Base-by-base conservation (phyloP, 2,329 filamentous ascomycete genomes). In the Venturia oleaginea region DNA sequence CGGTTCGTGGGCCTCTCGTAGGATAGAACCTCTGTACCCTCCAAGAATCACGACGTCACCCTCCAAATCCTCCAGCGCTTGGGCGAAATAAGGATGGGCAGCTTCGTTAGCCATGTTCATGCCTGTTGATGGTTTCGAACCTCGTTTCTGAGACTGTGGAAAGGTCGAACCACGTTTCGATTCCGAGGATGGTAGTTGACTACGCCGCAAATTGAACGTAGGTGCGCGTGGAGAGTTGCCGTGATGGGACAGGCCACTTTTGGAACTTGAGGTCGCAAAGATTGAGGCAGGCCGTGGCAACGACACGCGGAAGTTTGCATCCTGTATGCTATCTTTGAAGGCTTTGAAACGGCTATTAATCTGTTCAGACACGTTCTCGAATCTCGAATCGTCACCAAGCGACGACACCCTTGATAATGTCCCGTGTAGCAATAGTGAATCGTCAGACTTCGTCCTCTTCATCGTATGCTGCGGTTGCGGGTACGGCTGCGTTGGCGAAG, bases 341-440 rank as follows among this genome's bases (percentile, higher is more conserved):
- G 93, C 93, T 77, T 96, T 96, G 71, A 94, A 82, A 51, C 93
- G 84, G 69, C 89, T 91, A 71, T 97, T 97, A 68, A 93, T 88
- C 78, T 94, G 90, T 67, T 91, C 89, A 54, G 87, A 85, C 15
- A 96, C 86, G 74, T 94, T 81, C 61, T 89, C 84, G 74, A 94
- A 97, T 55, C 87, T 83, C 46, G 85, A 85, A 70, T 93, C 90
- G 71, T 97, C 91, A 1, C 92, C 92, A 0, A 95, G 81, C 0
- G 91, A 95, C 0, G 92, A 94, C 0, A 89, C 86, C 32, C 86
- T 82, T 0, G 92, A 96, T 2, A 92, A 78, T 4, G 85, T 86
- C 68, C 90, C 86, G 69, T 89, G 88, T 19, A 94, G 81, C 22
- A 81, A 77, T 66, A 95, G 76, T 5, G 90, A 94, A 65, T 92